These are phyloP conservation scores for Didymella glomerata DNA, from an alignment of 2,329 filamentous ascomycete species.

Conservation along the genomic window DNA sequence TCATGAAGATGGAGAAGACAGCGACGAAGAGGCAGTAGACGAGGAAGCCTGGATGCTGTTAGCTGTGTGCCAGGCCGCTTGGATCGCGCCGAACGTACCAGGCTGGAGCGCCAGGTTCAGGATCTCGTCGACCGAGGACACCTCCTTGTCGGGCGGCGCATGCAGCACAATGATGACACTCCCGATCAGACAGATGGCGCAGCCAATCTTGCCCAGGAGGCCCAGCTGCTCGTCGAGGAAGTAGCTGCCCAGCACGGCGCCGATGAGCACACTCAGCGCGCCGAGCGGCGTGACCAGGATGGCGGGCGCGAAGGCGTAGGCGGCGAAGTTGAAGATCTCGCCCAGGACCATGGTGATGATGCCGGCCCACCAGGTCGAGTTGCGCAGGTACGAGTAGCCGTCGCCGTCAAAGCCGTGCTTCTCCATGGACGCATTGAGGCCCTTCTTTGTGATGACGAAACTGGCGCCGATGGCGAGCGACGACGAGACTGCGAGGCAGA, in stretches of 20 bases:
- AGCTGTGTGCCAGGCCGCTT: constrained; percentile 13
- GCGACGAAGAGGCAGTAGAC: constrained; percentile 83
- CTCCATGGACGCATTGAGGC: constrained; percentile 88
- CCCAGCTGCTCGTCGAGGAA: constrained; percentile 91
- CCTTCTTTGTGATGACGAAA: constrained; percentile 99
- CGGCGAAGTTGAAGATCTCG: constrained; percentile 96
- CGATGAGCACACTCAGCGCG: constrained; percentile 92
- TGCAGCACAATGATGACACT: constrained; percentile 98
- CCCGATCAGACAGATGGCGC: constrained; percentile 93
- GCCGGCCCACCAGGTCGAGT: constrained; percentile 96
- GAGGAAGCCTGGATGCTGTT: constrained; percentile 75
- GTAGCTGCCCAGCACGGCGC: constrained; percentile 92
- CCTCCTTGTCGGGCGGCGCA: constrained; percentile 91
- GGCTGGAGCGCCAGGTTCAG: constrained; percentile 88
- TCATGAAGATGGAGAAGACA: constrained; percentile 90
- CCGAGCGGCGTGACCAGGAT: constrained; percentile 96
- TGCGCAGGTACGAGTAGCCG: constrained; percentile 91
- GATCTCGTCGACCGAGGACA: constrained; percentile 90
- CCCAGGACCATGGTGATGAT: constrained; percentile 88
- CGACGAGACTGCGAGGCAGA: constrained; percentile 52
- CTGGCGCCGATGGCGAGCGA: constrained; percentile 64
- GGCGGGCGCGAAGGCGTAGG: constrained; percentile 98
- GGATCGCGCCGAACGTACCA: constrained; percentile 63
- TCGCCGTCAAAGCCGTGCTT: constrained; percentile 96
- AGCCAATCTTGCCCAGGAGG: constrained; percentile 90